A percentile compares a stretch with the other conserved stretches of the same genome.
phyloP scores from a whole-genome alignment of 495 filamentous ascomycete genomes.

The Talaromyces trachyspermus region DNA sequence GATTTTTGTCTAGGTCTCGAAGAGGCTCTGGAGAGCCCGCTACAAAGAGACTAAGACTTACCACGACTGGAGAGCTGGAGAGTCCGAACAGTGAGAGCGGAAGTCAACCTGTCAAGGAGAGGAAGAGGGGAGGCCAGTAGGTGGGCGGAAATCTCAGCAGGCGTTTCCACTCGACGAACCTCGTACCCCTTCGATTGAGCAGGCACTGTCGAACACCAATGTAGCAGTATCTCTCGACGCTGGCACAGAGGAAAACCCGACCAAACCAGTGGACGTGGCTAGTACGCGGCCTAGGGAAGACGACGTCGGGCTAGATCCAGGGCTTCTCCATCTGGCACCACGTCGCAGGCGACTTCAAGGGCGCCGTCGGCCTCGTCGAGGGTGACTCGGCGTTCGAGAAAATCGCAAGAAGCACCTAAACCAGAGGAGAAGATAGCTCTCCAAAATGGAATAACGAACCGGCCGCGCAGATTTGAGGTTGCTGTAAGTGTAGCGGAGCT shows the following conservation, averaged over 20 bases:
- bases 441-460: neutral
- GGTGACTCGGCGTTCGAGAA: neutral
- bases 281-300: neutral
- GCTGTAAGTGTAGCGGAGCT: slow-evolving; percentile 2
- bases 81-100: neutral
- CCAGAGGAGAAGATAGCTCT: neutral
- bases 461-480: neutral
- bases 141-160: neutral
- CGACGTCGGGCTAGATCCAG: neutral
- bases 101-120: neutral
- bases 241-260: neutral
- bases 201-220: neutral
- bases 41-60: neutral
- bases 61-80: neutral
- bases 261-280: no score
- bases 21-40: slow-evolving; percentile 6
- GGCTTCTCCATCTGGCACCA: neutral
- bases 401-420: neutral
- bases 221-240: neutral
- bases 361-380: neutral
- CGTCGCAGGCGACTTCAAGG: neutral
- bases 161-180: neutral
- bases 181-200: no score
- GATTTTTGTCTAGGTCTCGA: neutral
- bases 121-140: no score